These are phyloP conservation scores for Carex myosuroides DNA, from an alignment of 176 grass and related monocot genomes.

Conservation along the genomic window DNA sequence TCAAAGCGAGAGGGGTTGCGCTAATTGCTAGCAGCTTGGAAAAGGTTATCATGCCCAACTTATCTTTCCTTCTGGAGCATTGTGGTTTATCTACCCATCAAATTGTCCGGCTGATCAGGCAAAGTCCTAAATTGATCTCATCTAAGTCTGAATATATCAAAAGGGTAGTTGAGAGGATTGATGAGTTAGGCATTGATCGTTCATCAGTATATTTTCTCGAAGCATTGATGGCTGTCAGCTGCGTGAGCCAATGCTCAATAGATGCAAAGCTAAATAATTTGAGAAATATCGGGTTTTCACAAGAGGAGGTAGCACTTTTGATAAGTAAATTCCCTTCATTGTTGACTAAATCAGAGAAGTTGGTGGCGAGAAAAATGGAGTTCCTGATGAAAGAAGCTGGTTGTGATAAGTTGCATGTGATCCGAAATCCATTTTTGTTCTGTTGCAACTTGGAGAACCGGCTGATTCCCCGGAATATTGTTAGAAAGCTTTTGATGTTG, in stretches of 20 bases:
- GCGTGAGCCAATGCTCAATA: no score
- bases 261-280: neutral
- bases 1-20: neutral
- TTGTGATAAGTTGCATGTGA: conserved; percentile 13
- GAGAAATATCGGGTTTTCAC: neutral
- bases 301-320: neutral
- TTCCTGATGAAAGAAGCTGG: conserved; percentile 25
- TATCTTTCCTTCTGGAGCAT: conserved; percentile 24
- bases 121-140: neutral
- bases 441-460: conserved; percentile 39
- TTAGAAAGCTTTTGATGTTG: conserved; percentile 17
- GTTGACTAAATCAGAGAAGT: neutral
- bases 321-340: neutral
- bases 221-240: neutral
- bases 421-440: conserved; percentile 24
- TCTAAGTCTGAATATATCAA: neutral
- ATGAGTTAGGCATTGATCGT: neutral
- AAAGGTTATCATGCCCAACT: conserved; percentile 23
- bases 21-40: neutral
- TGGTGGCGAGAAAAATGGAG: conserved; percentile 22
- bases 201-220: neutral
- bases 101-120: neutral
- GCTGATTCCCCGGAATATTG: conserved; percentile 35
- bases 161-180: neutral
- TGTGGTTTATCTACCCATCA: conserved; percentile 24